Evolutionary conservation across 2,329 filamentous ascomycete genomes (phyloP).

Genomic region (Pseudogymnoascus sp.): DNA sequence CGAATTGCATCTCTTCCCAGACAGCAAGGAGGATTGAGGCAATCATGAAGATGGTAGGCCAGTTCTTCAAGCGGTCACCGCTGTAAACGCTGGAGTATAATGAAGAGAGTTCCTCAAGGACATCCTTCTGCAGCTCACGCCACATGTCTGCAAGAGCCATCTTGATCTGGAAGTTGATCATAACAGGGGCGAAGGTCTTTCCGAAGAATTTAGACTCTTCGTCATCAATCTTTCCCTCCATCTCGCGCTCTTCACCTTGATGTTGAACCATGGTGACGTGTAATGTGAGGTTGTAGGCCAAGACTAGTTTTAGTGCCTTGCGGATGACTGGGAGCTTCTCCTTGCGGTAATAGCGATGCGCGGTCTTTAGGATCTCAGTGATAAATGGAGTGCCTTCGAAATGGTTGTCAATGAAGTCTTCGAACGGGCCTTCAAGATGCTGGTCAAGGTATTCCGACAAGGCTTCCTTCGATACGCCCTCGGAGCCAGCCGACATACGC

Average conservation of each 20-base stretch:
- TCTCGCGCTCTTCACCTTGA: constrained; percentile 67
- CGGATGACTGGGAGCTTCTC: constrained; percentile 84
- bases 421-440: constrained; percentile 86
- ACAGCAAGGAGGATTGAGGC: constrained; percentile 87
- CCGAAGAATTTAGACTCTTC: constrained; percentile 80
- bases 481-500: constrained; percentile 79
- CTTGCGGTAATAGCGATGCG: constrained; percentile 84
- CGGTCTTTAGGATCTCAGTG: constrained; percentile 92
- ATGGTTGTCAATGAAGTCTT: constrained; percentile 90
- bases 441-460: constrained; percentile 90
- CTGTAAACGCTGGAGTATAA: constrained; percentile 98
- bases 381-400: constrained; percentile 94
- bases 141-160: constrained; percentile 95
- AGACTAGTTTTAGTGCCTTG: constrained; percentile 88
- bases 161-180: constrained; percentile 99
- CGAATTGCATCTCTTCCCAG: constrained; percentile 98
- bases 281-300: constrained; percentile 91
- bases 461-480: constrained; percentile 72
- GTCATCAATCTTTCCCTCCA: constrained; percentile 79
- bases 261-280: constrained; percentile 94
- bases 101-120: constrained; percentile 83
- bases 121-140: constrained; percentile 94
- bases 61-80: constrained; percentile 95
- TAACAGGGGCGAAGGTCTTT: constrained; percentile 86
- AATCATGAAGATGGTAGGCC: constrained; percentile 97